Conservation (phyloP, 1,284 basidiomycete genomes). For the Kwoniella shivajii region DNA sequence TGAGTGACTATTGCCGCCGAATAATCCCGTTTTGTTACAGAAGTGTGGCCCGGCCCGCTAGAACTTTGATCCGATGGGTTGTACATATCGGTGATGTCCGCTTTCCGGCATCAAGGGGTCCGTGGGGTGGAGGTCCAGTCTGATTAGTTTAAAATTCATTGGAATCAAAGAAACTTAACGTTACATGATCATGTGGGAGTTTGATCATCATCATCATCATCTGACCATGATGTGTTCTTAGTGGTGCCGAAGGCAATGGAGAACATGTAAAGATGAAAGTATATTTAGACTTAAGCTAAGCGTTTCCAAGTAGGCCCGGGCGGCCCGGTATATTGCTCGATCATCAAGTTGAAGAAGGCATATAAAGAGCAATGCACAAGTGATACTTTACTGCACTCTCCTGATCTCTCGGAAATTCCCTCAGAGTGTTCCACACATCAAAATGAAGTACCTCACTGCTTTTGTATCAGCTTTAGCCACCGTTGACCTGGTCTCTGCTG, state of each 20-base stretch:
- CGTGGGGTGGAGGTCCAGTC: background rate
- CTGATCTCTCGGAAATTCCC: background rate
- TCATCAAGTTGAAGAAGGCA: background rate
- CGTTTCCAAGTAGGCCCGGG: background rate
- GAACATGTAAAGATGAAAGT: background rate
- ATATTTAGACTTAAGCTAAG: background rate
- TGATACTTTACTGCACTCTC: background rate
- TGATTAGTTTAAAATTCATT: background rate
- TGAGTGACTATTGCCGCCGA: background rate
- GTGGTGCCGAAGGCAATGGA: no score
- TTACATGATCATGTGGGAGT: background rate
- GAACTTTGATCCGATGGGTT: background rate
- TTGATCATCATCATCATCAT: background rate
- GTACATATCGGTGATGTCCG: background rate
- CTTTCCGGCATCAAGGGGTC: background rate
- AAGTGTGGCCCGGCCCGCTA: constrained; percentile 2
- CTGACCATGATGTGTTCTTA: background rate
- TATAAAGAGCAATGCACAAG: background rate
- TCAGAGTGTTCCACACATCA: background rate
- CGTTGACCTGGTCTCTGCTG: constrained; percentile 7
- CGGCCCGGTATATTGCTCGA: background rate
- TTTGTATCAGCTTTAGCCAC: constrained; percentile 3
- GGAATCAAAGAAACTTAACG: background rate
- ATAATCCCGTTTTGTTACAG: background rate
- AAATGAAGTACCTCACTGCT: constrained; percentile 8